A percentile compares a stretch with the other conserved stretches of the same genome.
Conservation (phyloP, 2,329 filamentous ascomycete species). For the Erysiphe pulchra region DNA sequence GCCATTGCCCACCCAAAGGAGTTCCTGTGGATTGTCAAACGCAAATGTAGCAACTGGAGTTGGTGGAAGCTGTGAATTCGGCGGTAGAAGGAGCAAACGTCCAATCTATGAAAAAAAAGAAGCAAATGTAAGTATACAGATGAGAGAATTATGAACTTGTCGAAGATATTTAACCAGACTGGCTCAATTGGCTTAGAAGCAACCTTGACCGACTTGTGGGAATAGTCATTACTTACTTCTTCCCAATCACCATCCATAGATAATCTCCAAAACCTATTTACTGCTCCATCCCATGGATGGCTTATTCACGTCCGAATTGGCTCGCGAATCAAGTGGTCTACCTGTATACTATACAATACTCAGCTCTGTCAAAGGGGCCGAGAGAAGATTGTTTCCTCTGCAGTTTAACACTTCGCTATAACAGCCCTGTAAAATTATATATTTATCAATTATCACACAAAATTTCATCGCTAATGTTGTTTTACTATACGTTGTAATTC, state of each 20-base stretch:
- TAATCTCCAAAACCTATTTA: not conserved
- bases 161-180: conserved; percentile 2
- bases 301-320: not conserved
- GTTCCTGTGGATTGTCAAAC: conserved; percentile 72
- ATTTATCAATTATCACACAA: too few relatives aligned
- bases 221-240: conserved; percentile 23
- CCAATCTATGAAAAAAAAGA: conserved; percentile 32
- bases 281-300: not conserved
- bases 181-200: not conserved
- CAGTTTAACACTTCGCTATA: too few relatives aligned
- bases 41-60: conserved; percentile 55
- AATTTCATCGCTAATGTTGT: too few relatives aligned
- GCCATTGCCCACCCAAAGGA: conserved; percentile 83
- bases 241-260: conserved; percentile 42
- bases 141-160: conserved; percentile 2
- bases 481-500: too few relatives aligned
- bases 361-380: too few relatives aligned
- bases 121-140: conserved; percentile 1
- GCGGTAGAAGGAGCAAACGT: conserved; percentile 57
- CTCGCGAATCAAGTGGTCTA: too few relatives aligned
- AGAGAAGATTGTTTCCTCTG: too few relatives aligned
- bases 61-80: conserved; percentile 41
- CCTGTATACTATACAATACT: too few relatives aligned
- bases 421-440: too few relatives aligned
- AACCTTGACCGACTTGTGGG: not conserved